A percentile compares a stretch with the other conserved stretches of the same genome.
Conservation (phyloP, 1,284 basidiomycete species). For the Malassezia sympodialis region DNA sequence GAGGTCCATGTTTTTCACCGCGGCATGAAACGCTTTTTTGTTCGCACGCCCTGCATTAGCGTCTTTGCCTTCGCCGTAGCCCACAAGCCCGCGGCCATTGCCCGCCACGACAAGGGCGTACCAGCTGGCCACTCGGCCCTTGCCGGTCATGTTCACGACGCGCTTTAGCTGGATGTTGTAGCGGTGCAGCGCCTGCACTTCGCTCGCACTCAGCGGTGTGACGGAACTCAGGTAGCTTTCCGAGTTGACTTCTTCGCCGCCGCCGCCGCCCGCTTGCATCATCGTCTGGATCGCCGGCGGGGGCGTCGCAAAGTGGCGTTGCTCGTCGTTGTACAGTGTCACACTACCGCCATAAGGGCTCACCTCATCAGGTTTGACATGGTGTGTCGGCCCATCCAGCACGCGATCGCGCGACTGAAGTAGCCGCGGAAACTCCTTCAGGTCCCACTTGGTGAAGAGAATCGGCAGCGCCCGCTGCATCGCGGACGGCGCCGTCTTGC, state of each 20-base stretch:
- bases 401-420: conserved; percentile 42
- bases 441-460: conserved; percentile 22
- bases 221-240: conserved; percentile 35
- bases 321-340: conserved; percentile 33
- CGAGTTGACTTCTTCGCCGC: conserved; percentile 33
- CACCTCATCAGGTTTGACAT: conserved; percentile 22
- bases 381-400: conserved; percentile 29
- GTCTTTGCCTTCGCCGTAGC: conserved; percentile 78
- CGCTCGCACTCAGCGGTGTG: conserved; percentile 36
- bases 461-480: conserved; percentile 33
- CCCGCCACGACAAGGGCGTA: conserved; percentile 70
- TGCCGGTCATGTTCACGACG: conserved; percentile 71
- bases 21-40: conserved; percentile 62
- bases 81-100: conserved; percentile 72
- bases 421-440: conserved; percentile 31
- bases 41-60: conserved; percentile 56
- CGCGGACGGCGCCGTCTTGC: conserved; percentile 3
- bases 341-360: conserved; percentile 24
- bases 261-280: conserved; percentile 22
- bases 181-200: conserved; percentile 38
- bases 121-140: conserved; percentile 66
- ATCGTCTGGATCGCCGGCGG: conserved; percentile 29
- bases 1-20: conserved; percentile 74
- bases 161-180: conserved; percentile 48
- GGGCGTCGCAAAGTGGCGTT: conserved; percentile 29